Conservation (phyloP, 2,329 filamentous ascomycete species). For the Phymatotrichopsis omnivora region DNA sequence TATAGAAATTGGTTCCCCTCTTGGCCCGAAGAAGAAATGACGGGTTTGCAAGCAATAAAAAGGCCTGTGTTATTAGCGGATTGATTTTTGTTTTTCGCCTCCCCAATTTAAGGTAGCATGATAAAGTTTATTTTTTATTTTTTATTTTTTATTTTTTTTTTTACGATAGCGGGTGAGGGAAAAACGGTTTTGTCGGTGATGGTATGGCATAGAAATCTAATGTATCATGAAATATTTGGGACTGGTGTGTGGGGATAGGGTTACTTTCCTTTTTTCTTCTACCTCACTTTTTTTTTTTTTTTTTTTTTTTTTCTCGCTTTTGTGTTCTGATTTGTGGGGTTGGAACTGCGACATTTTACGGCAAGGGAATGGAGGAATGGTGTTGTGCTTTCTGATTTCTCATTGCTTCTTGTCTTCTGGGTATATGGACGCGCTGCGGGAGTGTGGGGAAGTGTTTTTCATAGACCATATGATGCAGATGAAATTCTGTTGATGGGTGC, state of each 20-base stretch:
- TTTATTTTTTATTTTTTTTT: slow-evolving; percentile 6
- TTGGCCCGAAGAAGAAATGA: slow-evolving; percentile 62
- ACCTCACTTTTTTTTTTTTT: neutral
- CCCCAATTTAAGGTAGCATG: no score
- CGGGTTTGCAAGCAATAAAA: slow-evolving; percentile 28
- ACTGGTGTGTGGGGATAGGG: neutral
- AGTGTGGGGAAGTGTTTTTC: neutral
- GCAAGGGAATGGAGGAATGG: no score
- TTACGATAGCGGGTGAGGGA: neutral
- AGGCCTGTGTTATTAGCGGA: slow-evolving; percentile 6
- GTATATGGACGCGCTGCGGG: neutral
- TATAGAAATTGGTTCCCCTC: slow-evolving; percentile 68
- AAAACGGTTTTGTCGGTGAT: no score
- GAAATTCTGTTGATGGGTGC: neutral
- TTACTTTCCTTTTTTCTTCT: neutral
- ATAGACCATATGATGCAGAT: no score
- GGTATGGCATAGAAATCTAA: no score
- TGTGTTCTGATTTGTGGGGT: no score
- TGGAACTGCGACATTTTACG: no score
- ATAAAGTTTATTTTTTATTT: neutral
- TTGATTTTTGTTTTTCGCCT: slow-evolving; percentile 6
- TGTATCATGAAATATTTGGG: no score
- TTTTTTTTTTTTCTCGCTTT: neutral
- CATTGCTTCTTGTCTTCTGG: neutral
- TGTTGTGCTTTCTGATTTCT: no score